Evolutionary conservation across 176 grass and related monocot species (phyloP).

Genomic region (Rhynchospora tenuis): DNA sequence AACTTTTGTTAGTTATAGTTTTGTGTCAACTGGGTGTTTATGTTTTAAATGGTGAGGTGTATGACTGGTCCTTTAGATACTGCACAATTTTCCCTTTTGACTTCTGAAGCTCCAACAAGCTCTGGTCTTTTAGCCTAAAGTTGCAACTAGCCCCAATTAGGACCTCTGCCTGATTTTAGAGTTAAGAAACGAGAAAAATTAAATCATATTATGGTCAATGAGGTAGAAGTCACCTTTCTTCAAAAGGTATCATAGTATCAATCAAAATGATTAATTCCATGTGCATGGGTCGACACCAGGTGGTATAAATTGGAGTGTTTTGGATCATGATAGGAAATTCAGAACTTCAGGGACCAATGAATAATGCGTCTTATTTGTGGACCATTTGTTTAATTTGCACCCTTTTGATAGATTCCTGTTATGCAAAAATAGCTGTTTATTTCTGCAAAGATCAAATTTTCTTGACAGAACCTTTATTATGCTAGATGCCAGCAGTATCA

Average conservation of each 20-base stretch:
- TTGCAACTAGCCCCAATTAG: not conserved
- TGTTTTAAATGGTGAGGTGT: not conserved
- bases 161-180: not conserved
- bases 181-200: not conserved
- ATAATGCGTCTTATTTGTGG: not conserved
- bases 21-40: not conserved
- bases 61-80: not conserved
- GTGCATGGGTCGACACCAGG: not conserved
- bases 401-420: not conserved
- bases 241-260: not conserved
- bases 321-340: not conserved
- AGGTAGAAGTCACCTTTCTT: constrained; percentile 1
- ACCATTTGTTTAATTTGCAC: not conserved
- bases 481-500: not conserved
- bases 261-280: not conserved
- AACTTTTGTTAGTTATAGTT: not conserved
- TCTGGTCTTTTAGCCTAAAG: not conserved
- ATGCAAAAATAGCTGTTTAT: not conserved
- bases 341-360: not conserved
- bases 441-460: not conserved
- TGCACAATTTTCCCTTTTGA: not conserved
- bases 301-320: not conserved
- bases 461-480: not conserved
- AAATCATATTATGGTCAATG: not conserved
- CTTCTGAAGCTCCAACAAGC: not conserved